phyloP scores from a whole-genome alignment of 208 protist genomes.

The Crithidia bombi region DNA sequence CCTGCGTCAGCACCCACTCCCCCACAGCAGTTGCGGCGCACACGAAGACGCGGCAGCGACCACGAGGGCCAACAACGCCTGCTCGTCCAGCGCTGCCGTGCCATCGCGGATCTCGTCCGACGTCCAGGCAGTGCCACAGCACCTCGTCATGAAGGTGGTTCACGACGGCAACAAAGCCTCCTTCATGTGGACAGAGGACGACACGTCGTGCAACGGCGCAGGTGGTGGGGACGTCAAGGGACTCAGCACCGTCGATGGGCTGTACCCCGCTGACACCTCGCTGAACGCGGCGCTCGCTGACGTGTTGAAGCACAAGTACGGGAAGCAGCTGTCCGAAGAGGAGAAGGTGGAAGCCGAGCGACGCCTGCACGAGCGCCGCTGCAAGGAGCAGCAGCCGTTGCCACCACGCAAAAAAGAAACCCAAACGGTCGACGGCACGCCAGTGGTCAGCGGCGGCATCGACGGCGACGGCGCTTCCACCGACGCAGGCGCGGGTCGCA shows the following conservation, averaged over 20 bases:
- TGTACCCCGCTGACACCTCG: background rate
- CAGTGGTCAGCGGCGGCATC: background rate
- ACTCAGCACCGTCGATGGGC: background rate
- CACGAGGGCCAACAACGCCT: background rate
- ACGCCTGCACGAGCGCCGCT: conserved; percentile 36
- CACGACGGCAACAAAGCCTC: conserved; percentile 2
- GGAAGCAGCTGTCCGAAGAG: conserved; percentile 35
- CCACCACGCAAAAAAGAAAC: background rate
- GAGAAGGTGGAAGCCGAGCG: conserved; percentile 36
- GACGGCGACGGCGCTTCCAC: background rate
- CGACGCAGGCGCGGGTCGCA: background rate
- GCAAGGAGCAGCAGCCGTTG: conserved; percentile 12
- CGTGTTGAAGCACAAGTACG: conserved; percentile 46
- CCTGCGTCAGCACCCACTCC: background rate
- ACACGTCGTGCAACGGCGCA: background rate
- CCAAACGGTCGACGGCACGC: background rate
- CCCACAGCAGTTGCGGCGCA: background rate
- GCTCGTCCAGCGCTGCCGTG: background rate
- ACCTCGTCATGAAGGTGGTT: conserved; percentile 18
- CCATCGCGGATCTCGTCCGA: background rate
- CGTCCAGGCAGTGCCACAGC: background rate
- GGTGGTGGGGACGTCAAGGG: background rate
- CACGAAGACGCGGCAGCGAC: background rate
- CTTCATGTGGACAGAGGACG: conserved; percentile 17
- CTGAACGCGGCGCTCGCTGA: conserved; percentile 17